Evolutionary conservation across 2,329 filamentous ascomycete genomes (phyloP), one percentile per base, ranked within the genome.

Genomic region (Mycosphaerella arachidis): DNA sequence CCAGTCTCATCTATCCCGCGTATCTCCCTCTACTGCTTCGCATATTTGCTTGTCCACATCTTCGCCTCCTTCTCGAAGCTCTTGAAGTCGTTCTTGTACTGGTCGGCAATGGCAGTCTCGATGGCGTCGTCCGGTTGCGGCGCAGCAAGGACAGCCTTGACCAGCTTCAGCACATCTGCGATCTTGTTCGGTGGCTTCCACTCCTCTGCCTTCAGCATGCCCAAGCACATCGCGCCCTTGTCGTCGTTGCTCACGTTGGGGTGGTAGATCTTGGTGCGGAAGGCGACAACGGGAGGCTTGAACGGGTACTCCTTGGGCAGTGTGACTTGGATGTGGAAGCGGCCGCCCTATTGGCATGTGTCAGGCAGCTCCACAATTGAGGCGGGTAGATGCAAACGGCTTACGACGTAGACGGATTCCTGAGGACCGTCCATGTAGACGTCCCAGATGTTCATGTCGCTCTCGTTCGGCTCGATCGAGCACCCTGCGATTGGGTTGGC

Each of bases 191-290:
- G 87, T 18, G 92, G 92, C 82, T 96, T 97, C 92, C 92, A 97
- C 76, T 91, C 87, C 70, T 96, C 91, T 31, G 88, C 76, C 73
- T 92, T 91, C 68, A 97, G 85, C 75, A 92, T 84, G 61, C 85
- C 86, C 48, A 97, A 82, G 77, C 92, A 97, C 85, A 97, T 90
- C 77, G 83, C 88, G 63, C 92, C 92, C 67, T 86, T 84, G 72
- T 84, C 83, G 75, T 96, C 92, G 82, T 96, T 94, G 72, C 88
- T 91, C 61, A 97, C 85, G 78, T 97, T 97, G 48, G 92, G 92
- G 79, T 97, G 92, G 83, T 96, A 97, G 81, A 96, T 90, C 77
- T 92, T 93, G 55, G 92, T 96, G 66, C 81, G 79, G 82, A 96
- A 96, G 72, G 83, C 86, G 68, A 96, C 82, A 61, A 83, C 79